A percentile compares a stretch with the other conserved stretches of the same genome.
Conservation (phyloP, 257 asterid genomes). For the Plectranthus barbatus region DNA sequence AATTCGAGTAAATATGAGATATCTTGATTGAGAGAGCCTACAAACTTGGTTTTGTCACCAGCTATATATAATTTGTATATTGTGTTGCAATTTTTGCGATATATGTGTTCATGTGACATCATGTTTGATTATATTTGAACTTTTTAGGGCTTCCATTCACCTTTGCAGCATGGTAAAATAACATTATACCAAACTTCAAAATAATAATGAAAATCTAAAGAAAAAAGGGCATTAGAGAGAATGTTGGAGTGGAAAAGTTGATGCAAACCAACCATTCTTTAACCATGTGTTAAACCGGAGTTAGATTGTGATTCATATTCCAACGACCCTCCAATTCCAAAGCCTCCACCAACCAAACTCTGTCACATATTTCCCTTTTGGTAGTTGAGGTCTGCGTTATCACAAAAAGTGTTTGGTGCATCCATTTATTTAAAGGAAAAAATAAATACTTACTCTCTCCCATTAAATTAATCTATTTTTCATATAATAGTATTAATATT, state of each 20-base stretch:
- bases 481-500: no score
- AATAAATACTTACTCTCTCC: no score
- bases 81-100: background rate
- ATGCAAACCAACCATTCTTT: background rate
- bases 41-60: no score
- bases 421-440: no score
- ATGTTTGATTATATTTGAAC: background rate
- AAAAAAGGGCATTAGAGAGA: no score
- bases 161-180: background rate
- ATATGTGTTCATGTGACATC: background rate
- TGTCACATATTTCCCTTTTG: background rate
- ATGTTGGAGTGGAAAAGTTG: background rate
- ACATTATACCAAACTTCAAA: no score
- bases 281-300: background rate
- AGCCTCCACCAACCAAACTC: slow-evolving; percentile 1
- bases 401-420: background rate
- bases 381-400: slow-evolving; percentile 7
- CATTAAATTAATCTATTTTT: no score
- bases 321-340: slow-evolving; percentile 2
- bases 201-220: no score
- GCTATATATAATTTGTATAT: background rate
- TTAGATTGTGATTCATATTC: background rate
- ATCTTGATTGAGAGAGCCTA: background rate
- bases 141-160: background rate
- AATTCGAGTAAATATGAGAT: background rate